A percentile compares a stretch with the other conserved stretches of the same genome.
phyloP scores from a whole-genome alignment of 1,139 yeast genomes.

The Groenewaldozyma sp. region DNA sequence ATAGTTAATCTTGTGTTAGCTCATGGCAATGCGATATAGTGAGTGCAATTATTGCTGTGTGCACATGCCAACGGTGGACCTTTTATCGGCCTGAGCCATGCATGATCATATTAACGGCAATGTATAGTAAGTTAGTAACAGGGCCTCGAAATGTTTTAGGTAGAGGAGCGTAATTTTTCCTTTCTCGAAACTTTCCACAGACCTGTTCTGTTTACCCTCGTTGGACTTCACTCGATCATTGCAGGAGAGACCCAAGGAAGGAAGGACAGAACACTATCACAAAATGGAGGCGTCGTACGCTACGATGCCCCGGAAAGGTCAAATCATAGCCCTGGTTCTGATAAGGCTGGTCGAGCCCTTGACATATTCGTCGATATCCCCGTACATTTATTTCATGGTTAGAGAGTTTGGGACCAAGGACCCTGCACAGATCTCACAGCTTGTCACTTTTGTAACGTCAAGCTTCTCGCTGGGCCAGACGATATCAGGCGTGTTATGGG shows the following conservation, averaged over 20 bases:
- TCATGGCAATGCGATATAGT: no score
- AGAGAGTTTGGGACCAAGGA: slow-evolving; percentile 45
- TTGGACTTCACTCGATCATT: not conserved
- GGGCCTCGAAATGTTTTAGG: no score
- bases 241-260: no score
- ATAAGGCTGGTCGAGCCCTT: slow-evolving; percentile 48
- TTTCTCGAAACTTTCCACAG: not conserved
- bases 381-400: slow-evolving; percentile 55
- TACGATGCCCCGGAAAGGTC: slow-evolving; percentile 22
- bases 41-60: no score
- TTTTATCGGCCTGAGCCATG: no score
- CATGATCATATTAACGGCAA: no score
- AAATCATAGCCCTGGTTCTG: slow-evolving; percentile 21
- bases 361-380: slow-evolving; percentile 52
- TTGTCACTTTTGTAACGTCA: slow-evolving; percentile 41
- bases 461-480: slow-evolving; percentile 48
- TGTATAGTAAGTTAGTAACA: no score
- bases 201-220: not conserved
- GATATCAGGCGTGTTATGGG: slow-evolving; percentile 49
- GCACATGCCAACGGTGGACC: no score
- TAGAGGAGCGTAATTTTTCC: not conserved
- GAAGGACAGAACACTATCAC: no score
- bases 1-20: no score
- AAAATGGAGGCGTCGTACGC: slow-evolving; percentile 19
- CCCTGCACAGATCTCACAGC: slow-evolving; percentile 42